Conservation (phyloP, 306 rosid genomes). For the Sicyos baderoa region DNA sequence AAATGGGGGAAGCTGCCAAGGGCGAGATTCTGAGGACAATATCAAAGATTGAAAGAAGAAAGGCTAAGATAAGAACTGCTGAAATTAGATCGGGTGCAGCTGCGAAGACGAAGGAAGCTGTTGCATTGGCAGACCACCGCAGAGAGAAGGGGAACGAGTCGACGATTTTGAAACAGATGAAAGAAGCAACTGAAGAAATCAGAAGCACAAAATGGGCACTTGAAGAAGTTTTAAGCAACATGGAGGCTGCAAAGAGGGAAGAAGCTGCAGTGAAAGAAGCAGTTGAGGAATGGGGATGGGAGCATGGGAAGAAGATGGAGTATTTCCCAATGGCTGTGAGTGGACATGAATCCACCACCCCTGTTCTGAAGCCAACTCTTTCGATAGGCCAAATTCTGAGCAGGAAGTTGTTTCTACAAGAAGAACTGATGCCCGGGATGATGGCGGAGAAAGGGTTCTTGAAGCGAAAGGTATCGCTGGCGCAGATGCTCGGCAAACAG, state of each 20-base stretch:
- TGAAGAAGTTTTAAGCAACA: slow-evolving; percentile 72
- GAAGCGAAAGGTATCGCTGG: slow-evolving; percentile 72
- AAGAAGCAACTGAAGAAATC: slow-evolving; percentile 74
- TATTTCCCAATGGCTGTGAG: slow-evolving; percentile 35
- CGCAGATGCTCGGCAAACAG: slow-evolving; percentile 74
- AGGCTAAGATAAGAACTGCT: slow-evolving; percentile 60
- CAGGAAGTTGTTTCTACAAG: slow-evolving; percentile 64
- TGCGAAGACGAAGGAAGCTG: slow-evolving; percentile 43
- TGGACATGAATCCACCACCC: slow-evolving; percentile 36
- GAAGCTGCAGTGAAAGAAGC: slow-evolving; percentile 73
- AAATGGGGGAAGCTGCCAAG: slow-evolving; percentile 72
- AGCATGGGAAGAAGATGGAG: slow-evolving; percentile 34
- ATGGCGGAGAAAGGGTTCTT: slow-evolving; percentile 31
- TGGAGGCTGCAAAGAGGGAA: slow-evolving; percentile 72
- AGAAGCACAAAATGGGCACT: slow-evolving; percentile 55
- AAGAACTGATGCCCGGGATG: slow-evolving; percentile 36
- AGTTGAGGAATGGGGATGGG: slow-evolving; percentile 71
- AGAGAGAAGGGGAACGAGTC: slow-evolving; percentile 58
- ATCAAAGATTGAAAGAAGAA: slow-evolving; percentile 72
- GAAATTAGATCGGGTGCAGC: slow-evolving; percentile 76
- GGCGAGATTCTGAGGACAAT: slow-evolving; percentile 51
- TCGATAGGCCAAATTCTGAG: slow-evolving; percentile 85
- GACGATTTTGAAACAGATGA: slow-evolving; percentile 51
- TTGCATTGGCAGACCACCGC: slow-evolving; percentile 50
- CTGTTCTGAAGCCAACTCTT: slow-evolving; percentile 52